Evolutionary conservation across 2,329 filamentous ascomycete species (phyloP).

Genomic region (Fusarium lateritium): DNA sequence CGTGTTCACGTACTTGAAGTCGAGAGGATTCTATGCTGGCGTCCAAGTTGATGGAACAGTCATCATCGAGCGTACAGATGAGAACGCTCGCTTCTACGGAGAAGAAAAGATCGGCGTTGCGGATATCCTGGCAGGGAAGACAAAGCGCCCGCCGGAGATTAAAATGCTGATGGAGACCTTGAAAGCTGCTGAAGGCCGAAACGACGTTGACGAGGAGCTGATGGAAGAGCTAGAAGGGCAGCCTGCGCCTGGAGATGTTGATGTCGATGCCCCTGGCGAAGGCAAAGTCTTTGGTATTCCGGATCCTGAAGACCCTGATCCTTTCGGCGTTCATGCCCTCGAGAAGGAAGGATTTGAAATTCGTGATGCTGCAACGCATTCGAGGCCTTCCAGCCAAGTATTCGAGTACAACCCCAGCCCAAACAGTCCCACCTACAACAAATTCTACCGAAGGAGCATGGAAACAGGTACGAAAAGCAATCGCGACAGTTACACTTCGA

Average conservation of each 20-base stretch:
- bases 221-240: conserved; percentile 55
- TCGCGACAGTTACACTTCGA: conserved; percentile 42
- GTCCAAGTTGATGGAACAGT: conserved; percentile 89
- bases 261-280: conserved; percentile 49
- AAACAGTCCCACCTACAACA: conserved; percentile 55
- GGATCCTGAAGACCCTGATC: conserved; percentile 56
- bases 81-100: conserved; percentile 88
- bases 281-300: conserved; percentile 56
- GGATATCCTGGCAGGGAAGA: conserved; percentile 63
- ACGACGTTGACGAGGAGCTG: conserved; percentile 52
- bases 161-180: conserved; percentile 54
- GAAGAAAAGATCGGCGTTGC: conserved; percentile 66
- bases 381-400: conserved; percentile 53
- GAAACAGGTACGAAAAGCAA: conserved; percentile 41
- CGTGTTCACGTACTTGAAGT: conserved; percentile 81
- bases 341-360: conserved; percentile 56
- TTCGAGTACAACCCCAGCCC: conserved; percentile 57
- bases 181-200: conserved; percentile 53
- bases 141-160: conserved; percentile 47
- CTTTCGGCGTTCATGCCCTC: conserved; percentile 56
- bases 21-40: conserved; percentile 87
- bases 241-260: conserved; percentile 55
- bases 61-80: conserved; percentile 84
- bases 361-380: conserved; percentile 54
- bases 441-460: conserved; percentile 53